These are phyloP conservation scores for Phytophthora sp. DNA, from an alignment of 352 stramenopile genomes.

Conservation along the genomic window DNA sequence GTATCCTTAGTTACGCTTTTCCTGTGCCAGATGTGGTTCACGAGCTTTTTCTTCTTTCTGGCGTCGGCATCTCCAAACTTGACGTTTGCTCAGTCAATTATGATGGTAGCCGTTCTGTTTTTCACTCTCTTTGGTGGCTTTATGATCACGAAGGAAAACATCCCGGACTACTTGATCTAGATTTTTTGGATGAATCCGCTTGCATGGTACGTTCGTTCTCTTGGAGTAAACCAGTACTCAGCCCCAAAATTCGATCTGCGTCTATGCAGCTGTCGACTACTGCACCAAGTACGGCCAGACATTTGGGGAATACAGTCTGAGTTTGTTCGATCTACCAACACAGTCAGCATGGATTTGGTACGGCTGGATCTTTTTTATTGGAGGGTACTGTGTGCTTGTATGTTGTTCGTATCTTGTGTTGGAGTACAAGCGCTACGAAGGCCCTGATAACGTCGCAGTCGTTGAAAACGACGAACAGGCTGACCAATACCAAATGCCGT, in stretches of 20 bases:
- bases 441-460: constrained; percentile 27
- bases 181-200: constrained; percentile 81
- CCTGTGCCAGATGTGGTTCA: constrained; percentile 73
- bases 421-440: constrained; percentile 17
- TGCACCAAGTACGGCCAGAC: constrained; percentile 33
- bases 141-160: constrained; percentile 57
- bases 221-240: constrained; percentile 67
- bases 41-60: constrained; percentile 77
- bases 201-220: constrained; percentile 59
- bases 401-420: constrained; percentile 28
- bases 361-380: constrained; percentile 55
- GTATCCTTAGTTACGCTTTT: constrained; percentile 72
- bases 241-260: constrained; percentile 45
- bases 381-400: constrained; percentile 36
- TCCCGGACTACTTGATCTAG: constrained; percentile 73
- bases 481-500: constrained; percentile 11
- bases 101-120: constrained; percentile 66
- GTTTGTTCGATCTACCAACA: constrained; percentile 50
- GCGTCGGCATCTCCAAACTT: constrained; percentile 51
- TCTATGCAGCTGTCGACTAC: constrained; percentile 59
- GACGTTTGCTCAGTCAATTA: constrained; percentile 62
- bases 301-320: constrained; percentile 53
- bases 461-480: constrained; percentile 17
- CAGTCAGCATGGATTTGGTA: constrained; percentile 63
- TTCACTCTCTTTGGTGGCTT: constrained; percentile 78